Evolutionary conservation across 2,329 filamentous ascomycete species (phyloP).

Genomic region (Cladophialophora immunda): DNA sequence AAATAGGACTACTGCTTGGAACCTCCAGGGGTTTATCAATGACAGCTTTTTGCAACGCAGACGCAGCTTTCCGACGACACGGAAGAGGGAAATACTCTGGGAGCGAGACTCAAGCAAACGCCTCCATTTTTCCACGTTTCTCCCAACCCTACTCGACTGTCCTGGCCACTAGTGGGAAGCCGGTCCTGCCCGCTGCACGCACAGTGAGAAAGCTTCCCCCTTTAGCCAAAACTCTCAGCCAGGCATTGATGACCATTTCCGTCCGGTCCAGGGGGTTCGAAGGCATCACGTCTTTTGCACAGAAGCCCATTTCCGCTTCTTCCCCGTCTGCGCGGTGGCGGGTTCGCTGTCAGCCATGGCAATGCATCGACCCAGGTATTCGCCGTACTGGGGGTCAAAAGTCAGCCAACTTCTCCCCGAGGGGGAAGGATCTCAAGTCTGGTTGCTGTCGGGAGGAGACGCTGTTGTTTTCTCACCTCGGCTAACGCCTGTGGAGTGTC

Average conservation of each 20-base stretch:
- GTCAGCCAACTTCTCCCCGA: neutral
- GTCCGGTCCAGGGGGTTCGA: neutral
- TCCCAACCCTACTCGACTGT: neutral
- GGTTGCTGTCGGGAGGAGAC: neutral
- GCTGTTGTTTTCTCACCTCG: conserved; percentile 7
- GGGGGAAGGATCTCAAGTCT: neutral
- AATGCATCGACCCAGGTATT: conserved; percentile 20
- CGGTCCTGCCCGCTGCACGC: neutral
- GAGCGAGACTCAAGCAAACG: neutral
- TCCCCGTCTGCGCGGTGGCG: neutral
- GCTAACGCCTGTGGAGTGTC: conserved; percentile 15
- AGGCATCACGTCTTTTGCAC: neutral
- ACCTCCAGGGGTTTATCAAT: neutral
- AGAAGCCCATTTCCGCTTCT: conserved; percentile 10
- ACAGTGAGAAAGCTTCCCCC: neutral
- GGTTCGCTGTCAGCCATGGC: conserved; percentile 2
- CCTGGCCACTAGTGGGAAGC: neutral
- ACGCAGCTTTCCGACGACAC: neutral
- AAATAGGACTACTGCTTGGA: neutral
- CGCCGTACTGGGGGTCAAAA: conserved; percentile 9
- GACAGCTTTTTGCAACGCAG: neutral
- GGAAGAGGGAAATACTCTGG: neutral
- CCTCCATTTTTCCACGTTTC: neutral
- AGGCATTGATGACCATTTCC: neutral
- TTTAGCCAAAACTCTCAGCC: neutral